Conservation (phyloP, 139 green algal species). For the Marvania coccoides region DNA sequence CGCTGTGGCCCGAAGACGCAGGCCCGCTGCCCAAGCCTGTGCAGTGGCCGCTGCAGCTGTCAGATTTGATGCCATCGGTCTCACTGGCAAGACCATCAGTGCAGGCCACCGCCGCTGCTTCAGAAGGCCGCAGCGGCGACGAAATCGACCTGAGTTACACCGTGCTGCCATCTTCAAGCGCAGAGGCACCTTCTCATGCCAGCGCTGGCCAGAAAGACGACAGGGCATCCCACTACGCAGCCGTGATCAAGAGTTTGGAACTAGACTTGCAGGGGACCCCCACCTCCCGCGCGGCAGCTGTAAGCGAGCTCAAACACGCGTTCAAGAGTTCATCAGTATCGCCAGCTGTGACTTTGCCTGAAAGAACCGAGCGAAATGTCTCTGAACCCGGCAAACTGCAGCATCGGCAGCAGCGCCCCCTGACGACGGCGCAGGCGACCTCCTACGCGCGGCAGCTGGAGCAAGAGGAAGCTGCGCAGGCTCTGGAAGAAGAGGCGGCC, state of each 20-base stretch:
- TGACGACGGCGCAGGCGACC: conserved; percentile 6
- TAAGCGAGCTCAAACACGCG: neutral
- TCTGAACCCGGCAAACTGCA: neutral
- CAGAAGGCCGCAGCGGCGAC: neutral
- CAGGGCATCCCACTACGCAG: conserved; percentile 3
- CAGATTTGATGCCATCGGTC: no score
- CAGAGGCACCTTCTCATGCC: neutral
- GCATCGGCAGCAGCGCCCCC: conserved; percentile 4
- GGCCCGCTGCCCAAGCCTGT: neutral
- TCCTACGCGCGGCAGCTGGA: neutral
- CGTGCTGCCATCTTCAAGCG: neutral
- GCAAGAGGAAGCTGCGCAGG: neutral
- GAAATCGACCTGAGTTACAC: conserved; percentile 1
- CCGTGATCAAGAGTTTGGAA: conserved; percentile 4
- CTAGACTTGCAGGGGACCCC: neutral
- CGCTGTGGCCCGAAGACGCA: neutral
- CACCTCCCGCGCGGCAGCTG: neutral
- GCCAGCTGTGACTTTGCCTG: neutral
- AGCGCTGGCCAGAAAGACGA: neutral
- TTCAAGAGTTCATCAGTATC: no score
- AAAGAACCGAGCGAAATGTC: neutral
- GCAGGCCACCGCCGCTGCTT: no score
- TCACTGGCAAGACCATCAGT: no score
- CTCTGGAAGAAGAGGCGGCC: neutral
- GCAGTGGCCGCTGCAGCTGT: neutral